Evolutionary conservation across 2,329 filamentous ascomycete species (phyloP), one percentile per base, ranked within the genome.

Genomic region (Tympanopsis confertula): DNA sequence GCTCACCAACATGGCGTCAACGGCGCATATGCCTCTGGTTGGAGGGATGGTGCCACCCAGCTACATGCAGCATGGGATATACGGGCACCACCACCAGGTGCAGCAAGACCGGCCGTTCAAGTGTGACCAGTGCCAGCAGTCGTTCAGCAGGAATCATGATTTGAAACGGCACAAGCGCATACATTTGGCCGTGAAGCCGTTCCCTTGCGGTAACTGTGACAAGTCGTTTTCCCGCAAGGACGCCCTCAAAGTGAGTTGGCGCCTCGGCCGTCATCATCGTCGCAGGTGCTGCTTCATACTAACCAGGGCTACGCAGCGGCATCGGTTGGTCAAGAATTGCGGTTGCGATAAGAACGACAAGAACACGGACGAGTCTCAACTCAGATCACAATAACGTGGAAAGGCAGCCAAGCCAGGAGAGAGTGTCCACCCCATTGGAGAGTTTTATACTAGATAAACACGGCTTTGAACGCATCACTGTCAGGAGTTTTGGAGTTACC

Each of bases 141-240:
- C 74, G 48, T 81, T 81, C 62, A 80, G 80, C 51, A 69, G 76
- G 13, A 81, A 81, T 45, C 76, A 81, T 47, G 76, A 81, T 47
- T 53, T 80, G 49, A 81, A 81, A 56, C 65, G 76, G 42, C 76
- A 81, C 53, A 80, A 79, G 59, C 63, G 76, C 24, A 81, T 81
- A 36, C 76, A 81, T 56, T 53, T 81, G 37, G 74, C 76, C 2
- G 76, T 81, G 26, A 81, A 81, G 58, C 76, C 76, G 5, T 81
- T 78, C 57, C 76, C 76, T 5, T 81, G 76, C 53, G 66, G 61
- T 18, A 70, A 78, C 50, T 81, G 76, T 52, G 76, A 80, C 46
- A 81, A 80, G 65, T 78, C 73, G 49, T 81, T 81, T 49, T 80
- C 75, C 14, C 61, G 76, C 37, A 81, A 81, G 49, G 76, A 81